Conservation (phyloP, 352 stramenopile species). For the Pythium aquatile region DNA sequence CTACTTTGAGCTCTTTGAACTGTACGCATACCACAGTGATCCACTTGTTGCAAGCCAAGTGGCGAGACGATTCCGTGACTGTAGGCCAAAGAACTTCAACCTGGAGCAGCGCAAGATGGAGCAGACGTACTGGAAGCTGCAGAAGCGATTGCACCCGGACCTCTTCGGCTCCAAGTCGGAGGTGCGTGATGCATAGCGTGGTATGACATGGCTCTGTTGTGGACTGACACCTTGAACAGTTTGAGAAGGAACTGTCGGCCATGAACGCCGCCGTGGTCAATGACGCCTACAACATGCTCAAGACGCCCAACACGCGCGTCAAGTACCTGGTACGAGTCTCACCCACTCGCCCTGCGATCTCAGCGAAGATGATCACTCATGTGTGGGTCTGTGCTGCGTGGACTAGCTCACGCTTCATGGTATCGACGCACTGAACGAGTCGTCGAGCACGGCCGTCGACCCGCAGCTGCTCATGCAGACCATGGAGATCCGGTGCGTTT, state of each 20-base stretch:
- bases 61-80: slow-evolving; percentile 5
- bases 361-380: slow-evolving; percentile 7
- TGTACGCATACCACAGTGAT: slow-evolving; percentile 38
- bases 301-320: slow-evolving; percentile 79
- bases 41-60: background rate
- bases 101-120: slow-evolving; percentile 80
- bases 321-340: slow-evolving; percentile 67
- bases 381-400: slow-evolving; percentile 1
- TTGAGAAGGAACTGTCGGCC: slow-evolving; percentile 77
- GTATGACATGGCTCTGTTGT: no score
- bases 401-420: slow-evolving; percentile 68
- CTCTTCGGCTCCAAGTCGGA: slow-evolving; percentile 86
- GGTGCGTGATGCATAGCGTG: slow-evolving; percentile 27
- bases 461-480: slow-evolving; percentile 77
- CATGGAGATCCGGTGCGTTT: slow-evolving; percentile 76
- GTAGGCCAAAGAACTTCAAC: slow-evolving; percentile 77
- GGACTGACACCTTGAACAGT: slow-evolving; percentile 30
- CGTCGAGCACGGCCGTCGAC: slow-evolving; percentile 71
- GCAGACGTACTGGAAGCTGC: slow-evolving; percentile 85
- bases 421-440: slow-evolving; percentile 79
- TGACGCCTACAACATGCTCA: slow-evolving; percentile 86
- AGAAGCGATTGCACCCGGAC: slow-evolving; percentile 84
- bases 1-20: slow-evolving; percentile 87
- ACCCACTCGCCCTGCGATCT: background rate
- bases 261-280: slow-evolving; percentile 82